phyloP scores from a whole-genome alignment of 2,329 filamentous ascomycete species.

The Colletotrichum lentis region DNA sequence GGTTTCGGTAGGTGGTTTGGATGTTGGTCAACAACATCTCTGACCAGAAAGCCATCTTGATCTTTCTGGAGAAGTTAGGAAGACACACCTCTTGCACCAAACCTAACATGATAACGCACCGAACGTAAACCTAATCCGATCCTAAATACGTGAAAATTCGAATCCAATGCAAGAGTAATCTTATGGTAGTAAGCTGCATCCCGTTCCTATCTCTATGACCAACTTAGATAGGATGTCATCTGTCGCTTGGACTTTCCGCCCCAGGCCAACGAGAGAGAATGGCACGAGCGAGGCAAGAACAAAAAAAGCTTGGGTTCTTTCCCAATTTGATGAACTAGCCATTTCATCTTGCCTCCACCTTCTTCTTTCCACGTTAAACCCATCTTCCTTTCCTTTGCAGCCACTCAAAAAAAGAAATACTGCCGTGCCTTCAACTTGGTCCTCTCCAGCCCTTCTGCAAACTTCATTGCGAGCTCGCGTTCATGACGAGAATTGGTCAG shows the following conservation, averaged over 20 bases:
- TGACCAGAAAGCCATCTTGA: not conserved
- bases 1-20: not conserved
- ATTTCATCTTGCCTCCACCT: not conserved
- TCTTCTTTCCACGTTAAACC: not conserved
- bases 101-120: not conserved
- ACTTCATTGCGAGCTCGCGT: not conserved
- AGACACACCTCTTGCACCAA: not conserved
- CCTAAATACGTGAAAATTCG: not conserved
- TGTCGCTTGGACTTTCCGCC: too few species aligned
- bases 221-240: not conserved
- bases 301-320: not conserved
- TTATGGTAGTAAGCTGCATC: not conserved
- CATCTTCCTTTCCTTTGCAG: not conserved
- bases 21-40: not conserved
- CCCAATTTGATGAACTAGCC: not conserved
- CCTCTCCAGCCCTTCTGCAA: not conserved
- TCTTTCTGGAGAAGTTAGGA: not conserved
- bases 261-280: not conserved
- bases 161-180: not conserved
- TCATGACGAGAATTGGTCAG: not conserved
- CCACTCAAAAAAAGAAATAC: not conserved
- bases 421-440: not conserved
- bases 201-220: too few species aligned
- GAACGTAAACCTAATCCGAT: too few species aligned
- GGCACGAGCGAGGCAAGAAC: not conserved